These are phyloP conservation scores for Phytophthora sp. DNA, from an alignment of 352 stramenopile species.

Conservation along the genomic window DNA sequence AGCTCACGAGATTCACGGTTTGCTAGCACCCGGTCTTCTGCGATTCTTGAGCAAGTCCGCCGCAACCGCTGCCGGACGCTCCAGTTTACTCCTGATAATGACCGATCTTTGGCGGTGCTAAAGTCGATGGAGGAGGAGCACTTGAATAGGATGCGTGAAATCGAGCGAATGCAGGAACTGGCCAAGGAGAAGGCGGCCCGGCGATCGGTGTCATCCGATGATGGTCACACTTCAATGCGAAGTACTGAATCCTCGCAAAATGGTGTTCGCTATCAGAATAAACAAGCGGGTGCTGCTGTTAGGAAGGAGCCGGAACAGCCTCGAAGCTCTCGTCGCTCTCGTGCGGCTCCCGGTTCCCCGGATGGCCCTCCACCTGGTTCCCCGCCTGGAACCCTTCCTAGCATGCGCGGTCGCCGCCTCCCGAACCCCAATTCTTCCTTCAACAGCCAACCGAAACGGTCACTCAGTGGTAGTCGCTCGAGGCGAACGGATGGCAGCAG, in stretches of 20 bases:
- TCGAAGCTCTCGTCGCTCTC: conserved; percentile 20
- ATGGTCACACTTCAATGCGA: conserved; percentile 25
- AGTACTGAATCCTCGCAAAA: conserved; percentile 7
- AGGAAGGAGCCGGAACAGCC: conserved; percentile 14
- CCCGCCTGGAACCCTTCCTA: conserved; percentile 34
- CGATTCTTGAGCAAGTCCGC: conserved; percentile 52
- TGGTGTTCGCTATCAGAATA: neutral
- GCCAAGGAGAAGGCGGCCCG: conserved; percentile 32
- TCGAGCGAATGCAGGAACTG: conserved; percentile 39
- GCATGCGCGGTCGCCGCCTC: conserved; percentile 25
- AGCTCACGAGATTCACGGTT: conserved; percentile 34
- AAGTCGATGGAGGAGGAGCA: conserved; percentile 53
- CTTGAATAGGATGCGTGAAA: conserved; percentile 50
- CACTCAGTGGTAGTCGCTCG: conserved; percentile 17
- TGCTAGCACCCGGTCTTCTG: conserved; percentile 42
- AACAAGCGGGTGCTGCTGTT: conserved; percentile 13
- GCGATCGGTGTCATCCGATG: conserved; percentile 28
- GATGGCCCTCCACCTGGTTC: conserved; percentile 18
- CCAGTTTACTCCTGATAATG: conserved; percentile 42
- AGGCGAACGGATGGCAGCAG: conserved; percentile 23
- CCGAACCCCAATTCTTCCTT: conserved; percentile 18
- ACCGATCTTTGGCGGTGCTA: conserved; percentile 41
- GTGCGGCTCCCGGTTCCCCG: neutral
- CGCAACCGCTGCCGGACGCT: conserved; percentile 53
- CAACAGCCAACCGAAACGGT: conserved; percentile 18